Base-by-base conservation (phyloP, 2,329 filamentous ascomycete species). In the Ilyonectria destructans region DNA sequence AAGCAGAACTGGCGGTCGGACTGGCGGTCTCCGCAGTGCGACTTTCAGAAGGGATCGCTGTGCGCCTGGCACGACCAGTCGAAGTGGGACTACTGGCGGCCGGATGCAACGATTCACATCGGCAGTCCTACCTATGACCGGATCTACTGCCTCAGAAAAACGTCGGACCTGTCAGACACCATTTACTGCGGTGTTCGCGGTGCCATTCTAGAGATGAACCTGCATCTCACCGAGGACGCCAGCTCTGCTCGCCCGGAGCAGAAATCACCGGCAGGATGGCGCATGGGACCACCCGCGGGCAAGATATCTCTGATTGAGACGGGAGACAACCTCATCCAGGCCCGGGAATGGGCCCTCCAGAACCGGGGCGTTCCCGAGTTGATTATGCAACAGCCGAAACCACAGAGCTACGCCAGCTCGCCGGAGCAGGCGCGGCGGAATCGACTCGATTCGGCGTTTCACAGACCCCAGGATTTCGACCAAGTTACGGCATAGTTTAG, bases 1-100 rank as follows among this genome's bases (percentile, higher is more conserved):
- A 63, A 59, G 15, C 33, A 61, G 17, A 59, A 65, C 2, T 71
- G 71, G 71, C 54, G 48, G 2, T 58, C 74, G 9, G 57, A 65
- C 3, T 64, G 64, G 29, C 59, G 67, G 15, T 64, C 62, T 2
- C 51, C 73, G 0, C 60, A 61, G 3, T 88, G 86, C 71, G 71
- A 85, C 35, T 71, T 79, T 37, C 56, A 74, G 0, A 49, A 37
- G 2, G 81, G 81, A 5, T 62, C 67, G 2, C 61, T 70, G 2
- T 89, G 87, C 67, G 79, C 77, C n/a, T 88, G 85, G 84, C 87
- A 89, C 70, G 75, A 77, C 0, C 77, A 83, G 6, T 85, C 85
- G 1, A 77, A 78, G 3, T 71, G 77, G 37, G 77, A 84, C 45
- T 83, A 81, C 71, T 86, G 85, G 77, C 82, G 86, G 0, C 86